Base-by-base conservation (phyloP, 2,329 filamentous ascomycete genomes). In the Thelonectria rubi region DNA sequence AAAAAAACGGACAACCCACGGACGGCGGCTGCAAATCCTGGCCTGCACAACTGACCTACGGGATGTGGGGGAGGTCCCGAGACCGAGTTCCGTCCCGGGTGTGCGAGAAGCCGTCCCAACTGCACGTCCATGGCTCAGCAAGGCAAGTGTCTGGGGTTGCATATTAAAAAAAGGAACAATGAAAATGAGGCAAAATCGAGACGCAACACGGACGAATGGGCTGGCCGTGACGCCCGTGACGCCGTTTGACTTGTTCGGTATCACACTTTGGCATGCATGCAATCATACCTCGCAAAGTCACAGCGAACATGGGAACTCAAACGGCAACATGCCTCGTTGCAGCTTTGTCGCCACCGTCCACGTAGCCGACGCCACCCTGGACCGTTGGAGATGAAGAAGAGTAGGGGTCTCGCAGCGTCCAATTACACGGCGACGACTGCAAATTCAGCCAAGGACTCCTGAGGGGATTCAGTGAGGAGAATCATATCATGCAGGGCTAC, bases 41-140 rank as follows among this genome's bases (percentile, higher is more conserved):
- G 46, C 21, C 3, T 24, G 15, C 54, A 55, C 52, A 48, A 40
- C 32, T 55, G 37, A 32, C 11, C 11, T 26, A 49, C 54, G 54
- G 54, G 21, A 56, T 56, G 54, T 56, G 54, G 54, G 54, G 39
- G 42, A 10, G 32, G 43, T 48, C 24, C 46, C 46, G 43, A 49
- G 17, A 17, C 45, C 12, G n/a, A 30, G 5, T 8, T 6, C 42
- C n/a, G 6, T 20, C 10, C 18, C 40, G n/a, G 18, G 3, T 20
- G 18, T 18, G 37, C 17, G 2, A 18, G 40, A 43, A 43, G 26
- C 18, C n/a, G 40, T 43, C 40, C 18, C 18, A 20, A 17, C n/a
- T 43, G 40, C 40, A 43, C n/a, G n/a, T 43, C n/a, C 9, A 43
- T 43, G 40, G 40, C 40, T 20, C 40, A 43, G 40, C 40, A 17